phyloP scores from a whole-genome alignment of 2,329 filamentous ascomycete species.

The Phaeoacremonium minimum region DNA sequence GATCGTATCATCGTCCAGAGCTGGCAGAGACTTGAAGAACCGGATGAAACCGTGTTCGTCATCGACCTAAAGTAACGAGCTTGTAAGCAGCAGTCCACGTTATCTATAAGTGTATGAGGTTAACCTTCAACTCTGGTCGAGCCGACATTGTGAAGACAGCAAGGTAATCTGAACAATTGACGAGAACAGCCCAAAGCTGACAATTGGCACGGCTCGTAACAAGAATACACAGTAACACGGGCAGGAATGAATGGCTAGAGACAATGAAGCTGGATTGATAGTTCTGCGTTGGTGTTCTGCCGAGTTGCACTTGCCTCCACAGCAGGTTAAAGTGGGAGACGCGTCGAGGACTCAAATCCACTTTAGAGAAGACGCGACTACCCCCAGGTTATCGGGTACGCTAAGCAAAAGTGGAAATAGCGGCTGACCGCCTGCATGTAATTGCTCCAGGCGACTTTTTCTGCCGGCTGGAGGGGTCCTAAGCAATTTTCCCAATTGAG shows the following conservation, averaged over 20 bases:
- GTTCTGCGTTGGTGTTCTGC: not conserved
- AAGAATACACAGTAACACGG: too few relatives aligned
- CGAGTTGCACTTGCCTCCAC: too few relatives aligned
- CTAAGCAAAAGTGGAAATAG: too few relatives aligned
- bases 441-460: too few relatives aligned
- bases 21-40: conserved; percentile 84
- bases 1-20: conserved; percentile 68
- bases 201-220: too few relatives aligned
- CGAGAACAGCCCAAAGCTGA: too few relatives aligned
- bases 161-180: too few relatives aligned
- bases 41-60: conserved; percentile 96
- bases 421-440: too few relatives aligned
- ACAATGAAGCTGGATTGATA: not conserved
- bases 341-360: conserved; percentile 1
- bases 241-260: not conserved
- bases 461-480: too few relatives aligned
- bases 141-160: conserved; percentile 63
- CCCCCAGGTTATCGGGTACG: too few relatives aligned
- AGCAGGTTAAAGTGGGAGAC: too few relatives aligned
- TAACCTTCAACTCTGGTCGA: conserved; percentile 67
- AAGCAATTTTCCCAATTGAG: conserved; percentile 5
- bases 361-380: conserved; percentile 4
- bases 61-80: conserved; percentile 66
- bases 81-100: too few relatives aligned
- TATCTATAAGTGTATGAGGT: conserved; percentile 6